phyloP scores from a whole-genome alignment of 345 rosid species.

The Adansonia digitata region DNA sequence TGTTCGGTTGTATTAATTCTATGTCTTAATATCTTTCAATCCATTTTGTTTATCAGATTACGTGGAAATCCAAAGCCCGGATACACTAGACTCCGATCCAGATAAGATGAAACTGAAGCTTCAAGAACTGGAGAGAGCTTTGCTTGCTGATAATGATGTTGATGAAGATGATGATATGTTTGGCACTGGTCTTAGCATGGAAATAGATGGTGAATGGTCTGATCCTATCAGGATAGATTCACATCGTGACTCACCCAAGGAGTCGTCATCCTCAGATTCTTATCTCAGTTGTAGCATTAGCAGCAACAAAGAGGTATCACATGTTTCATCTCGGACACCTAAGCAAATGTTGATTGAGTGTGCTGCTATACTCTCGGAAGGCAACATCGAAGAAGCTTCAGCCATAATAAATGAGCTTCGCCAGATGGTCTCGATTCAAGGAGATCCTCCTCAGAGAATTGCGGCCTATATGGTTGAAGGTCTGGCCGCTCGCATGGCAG shows the following conservation, averaged over 20 bases:
- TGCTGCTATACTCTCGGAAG: constrained; percentile 67
- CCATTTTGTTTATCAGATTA: constrained; percentile 34
- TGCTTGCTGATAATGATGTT: constrained; percentile 53
- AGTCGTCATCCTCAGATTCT: constrained; percentile 75
- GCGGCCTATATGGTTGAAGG: constrained; percentile 99
- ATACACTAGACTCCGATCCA: constrained; percentile 45
- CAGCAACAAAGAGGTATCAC: constrained; percentile 60
- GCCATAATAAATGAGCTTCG: constrained; percentile 68
- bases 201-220: constrained; percentile 79
- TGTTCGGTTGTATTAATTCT: constrained; percentile 27
- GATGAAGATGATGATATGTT: constrained; percentile 41
- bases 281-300: constrained; percentile 53
- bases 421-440: constrained; percentile 77
- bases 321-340: constrained; percentile 44
- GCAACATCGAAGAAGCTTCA: constrained; percentile 56
- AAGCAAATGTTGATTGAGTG: constrained; percentile 69
- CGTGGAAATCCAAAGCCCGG: constrained; percentile 43
- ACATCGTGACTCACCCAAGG: constrained; percentile 78
- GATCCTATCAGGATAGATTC: constrained; percentile 39
- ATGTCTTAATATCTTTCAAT: constrained; percentile 30
- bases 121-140: constrained; percentile 79
- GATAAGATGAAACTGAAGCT: constrained; percentile 69
- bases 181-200: constrained; percentile 53
- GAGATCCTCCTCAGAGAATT: constrained; percentile 86
- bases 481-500: constrained; percentile 90